Evolutionary conservation across 129 eudicot genomes (phyloP), one percentile per base, ranked within the genome.

Genomic region (Centaurea solstitialis): DNA sequence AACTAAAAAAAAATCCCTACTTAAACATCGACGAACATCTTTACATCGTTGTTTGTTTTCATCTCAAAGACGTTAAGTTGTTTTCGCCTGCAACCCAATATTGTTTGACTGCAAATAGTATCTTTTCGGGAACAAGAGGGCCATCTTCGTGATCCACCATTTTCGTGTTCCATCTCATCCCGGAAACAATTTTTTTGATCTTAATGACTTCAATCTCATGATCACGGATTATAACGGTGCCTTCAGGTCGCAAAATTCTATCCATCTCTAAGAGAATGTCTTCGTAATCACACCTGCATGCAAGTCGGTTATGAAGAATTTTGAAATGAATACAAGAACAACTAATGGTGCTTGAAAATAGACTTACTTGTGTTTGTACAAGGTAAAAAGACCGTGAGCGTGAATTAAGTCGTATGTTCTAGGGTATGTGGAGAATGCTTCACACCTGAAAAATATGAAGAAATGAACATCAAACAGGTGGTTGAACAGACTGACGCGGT

Each of bases 201-300:
- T 86, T 80, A 10, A 76, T 78, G 20, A 92, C 80, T 68, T 89
- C 87, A 33, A 89, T 83, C 15, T 76, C 92, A 65, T 83, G 41
- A 26, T 92, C 94, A 7, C 94, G 88, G 67, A 91, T 84, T 83
- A 91, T 88, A 17, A 91, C 94, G 20, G 92, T 75, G 37, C 97
- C 97, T 83, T 91, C 93, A 13, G 97, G 97, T 59, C 97, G 83
- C 68, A 91, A 85, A 71, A 91, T 91, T 75, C 97, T 78, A 69
- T 92, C 97, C 97, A 90, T 90, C 73, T 92, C 94, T 69, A 92
- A 24, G 41, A 92, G 88, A 76, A 92, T 86, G 75, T 89, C 97
- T 83, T 86, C 92, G 9, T 78, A 79, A 61, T 59, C 78, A 82
- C 93, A 91, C 80, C 92, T 90, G 86, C 82, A 70, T 22, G 33